Base-by-base conservation (phyloP, 1,139 yeast species). In the Sugiyamaella pinicola region DNA sequence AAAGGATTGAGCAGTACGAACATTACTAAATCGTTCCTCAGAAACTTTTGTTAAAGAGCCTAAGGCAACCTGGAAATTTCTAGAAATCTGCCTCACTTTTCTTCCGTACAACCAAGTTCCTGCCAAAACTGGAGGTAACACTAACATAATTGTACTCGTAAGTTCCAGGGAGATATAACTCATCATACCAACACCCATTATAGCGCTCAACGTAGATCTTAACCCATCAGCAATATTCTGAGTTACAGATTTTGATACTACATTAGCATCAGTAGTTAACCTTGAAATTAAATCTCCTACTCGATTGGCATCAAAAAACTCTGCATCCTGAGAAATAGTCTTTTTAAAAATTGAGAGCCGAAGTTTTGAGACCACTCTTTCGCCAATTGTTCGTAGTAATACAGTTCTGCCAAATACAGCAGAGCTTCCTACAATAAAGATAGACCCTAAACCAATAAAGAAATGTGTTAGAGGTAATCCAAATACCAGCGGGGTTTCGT, bases 281-380 rank as follows among this genome's bases (percentile, higher is more conserved):
- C 98, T 75, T 4, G 96, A 88, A 47, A 93, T 89, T 65, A 93
- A 76, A 67, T 93, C 99, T 40, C 98, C 99, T 1, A 91, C 95
- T 65, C 93, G 85, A 57, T 95, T 91, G 17, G 87, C 84, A 66
- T 93, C 98, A 66, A 87, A 93, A 67, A 93, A 93, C 67, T 87
- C 93, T 53, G 95, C 87, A 69, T 93, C 98, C 65, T 90, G 96
- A 22, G 84, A 80, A 58, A 91, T 74, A 4, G 93, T 84, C 58
- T 82, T 84, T 68, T 82, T 82, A 71, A 89, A 88, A 40, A 91
- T 80, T 48, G 82, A 76, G 1, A 95, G 78, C 59, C 99, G 77
- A 52, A 93, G 73, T 55, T 96, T 76, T 4, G 96, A 88, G 4
- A 91, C 96, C 34, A 93, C 73, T 57, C 87, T 80, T 69, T 93